Evolutionary conservation across 352 stramenopile species (phyloP).

Genomic region (Globisporangium spiculum): DNA sequence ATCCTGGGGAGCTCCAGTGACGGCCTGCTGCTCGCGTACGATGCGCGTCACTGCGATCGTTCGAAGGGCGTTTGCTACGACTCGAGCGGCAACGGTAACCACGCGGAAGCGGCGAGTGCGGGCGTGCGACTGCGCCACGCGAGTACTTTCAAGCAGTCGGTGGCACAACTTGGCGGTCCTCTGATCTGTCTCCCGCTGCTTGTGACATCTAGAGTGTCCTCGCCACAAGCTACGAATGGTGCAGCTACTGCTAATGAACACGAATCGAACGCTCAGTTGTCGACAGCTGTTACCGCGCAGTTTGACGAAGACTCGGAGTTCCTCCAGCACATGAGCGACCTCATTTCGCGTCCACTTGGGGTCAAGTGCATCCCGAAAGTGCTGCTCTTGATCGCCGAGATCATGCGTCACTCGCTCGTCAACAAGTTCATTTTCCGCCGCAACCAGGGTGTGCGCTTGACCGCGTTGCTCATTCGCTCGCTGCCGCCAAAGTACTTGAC

Average conservation of each 20-base stretch:
- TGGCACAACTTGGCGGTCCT: conserved; percentile 62
- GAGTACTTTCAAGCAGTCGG: conserved; percentile 68
- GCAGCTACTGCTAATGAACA: not conserved
- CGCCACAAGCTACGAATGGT: not conserved
- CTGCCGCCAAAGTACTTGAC: conserved; percentile 70
- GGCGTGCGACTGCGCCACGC: conserved; percentile 58
- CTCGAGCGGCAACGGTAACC: conserved; percentile 66
- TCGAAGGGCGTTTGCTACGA: conserved; percentile 64
- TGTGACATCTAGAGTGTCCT: conserved; percentile 26
- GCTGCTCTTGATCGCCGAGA: conserved; percentile 74
- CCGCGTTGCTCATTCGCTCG: conserved; percentile 64
- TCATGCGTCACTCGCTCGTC: conserved; percentile 82
- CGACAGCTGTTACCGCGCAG: conserved; percentile 33
- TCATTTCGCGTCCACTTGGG: conserved; percentile 71
- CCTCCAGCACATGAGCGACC: conserved; percentile 66
- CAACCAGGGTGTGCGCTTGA: conserved; percentile 70
- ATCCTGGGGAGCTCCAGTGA: conserved; percentile 37
- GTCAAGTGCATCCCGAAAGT: conserved; percentile 70
- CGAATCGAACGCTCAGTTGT: not conserved
- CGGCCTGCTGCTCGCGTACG: conserved; percentile 59
- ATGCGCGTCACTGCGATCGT: conserved; percentile 62
- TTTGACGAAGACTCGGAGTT: conserved; percentile 80
- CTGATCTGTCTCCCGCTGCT: conserved; percentile 65
- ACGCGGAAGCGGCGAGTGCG: conserved; percentile 51
- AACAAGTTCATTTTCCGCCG: conserved; percentile 87